phyloP scores from a whole-genome alignment of 1,284 basidiomycete species.

The Cryptococcus floricola region DNA sequence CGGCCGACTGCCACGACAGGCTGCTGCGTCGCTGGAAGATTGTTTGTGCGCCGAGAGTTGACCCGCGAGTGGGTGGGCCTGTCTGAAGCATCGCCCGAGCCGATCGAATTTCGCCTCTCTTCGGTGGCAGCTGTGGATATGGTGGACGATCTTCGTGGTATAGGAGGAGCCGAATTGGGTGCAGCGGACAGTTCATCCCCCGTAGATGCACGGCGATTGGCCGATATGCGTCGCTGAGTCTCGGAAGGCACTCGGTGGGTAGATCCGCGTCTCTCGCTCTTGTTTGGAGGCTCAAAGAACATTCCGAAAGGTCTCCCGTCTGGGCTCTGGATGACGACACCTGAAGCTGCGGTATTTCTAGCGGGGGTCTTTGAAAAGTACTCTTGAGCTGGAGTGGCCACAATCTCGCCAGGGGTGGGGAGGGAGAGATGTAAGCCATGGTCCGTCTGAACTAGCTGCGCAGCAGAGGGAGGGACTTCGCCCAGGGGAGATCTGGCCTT shows the following conservation, averaged over 20 bases:
- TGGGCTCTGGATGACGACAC: conserved; percentile 84
- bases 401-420: conserved; percentile 61
- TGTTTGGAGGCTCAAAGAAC: conserved; percentile 75
- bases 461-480: conserved; percentile 32
- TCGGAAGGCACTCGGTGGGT: conserved; percentile 18
- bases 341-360: conserved; percentile 73
- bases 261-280: conserved; percentile 27
- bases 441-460: conserved; percentile 18
- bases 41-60: conserved; percentile 22
- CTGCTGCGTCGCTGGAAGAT: conserved; percentile 23
- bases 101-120: conserved; percentile 7
- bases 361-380: conserved; percentile 78
- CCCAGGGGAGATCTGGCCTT: conserved; percentile 35
- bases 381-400: conserved; percentile 69
- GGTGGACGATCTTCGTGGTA: conserved; percentile 23
- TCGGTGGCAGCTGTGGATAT: conserved; percentile 16
- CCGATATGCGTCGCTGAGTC: conserved; percentile 12
- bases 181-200: conserved; percentile 11
- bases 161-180: conserved; percentile 9
- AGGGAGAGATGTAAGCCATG: conserved; percentile 23
- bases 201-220: conserved; percentile 21
- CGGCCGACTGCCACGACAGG: conserved; percentile 36
- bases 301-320: conserved; percentile 91
- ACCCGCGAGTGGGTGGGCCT: conserved; percentile 4
- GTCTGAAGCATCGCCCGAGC: not conserved